Percentiles rank a stretch among this genome's conserved stretches.
These are phyloP conservation scores for Tetrapisispora iriomotensis DNA, from an alignment of 805 yeast species.

Conservation along the genomic window DNA sequence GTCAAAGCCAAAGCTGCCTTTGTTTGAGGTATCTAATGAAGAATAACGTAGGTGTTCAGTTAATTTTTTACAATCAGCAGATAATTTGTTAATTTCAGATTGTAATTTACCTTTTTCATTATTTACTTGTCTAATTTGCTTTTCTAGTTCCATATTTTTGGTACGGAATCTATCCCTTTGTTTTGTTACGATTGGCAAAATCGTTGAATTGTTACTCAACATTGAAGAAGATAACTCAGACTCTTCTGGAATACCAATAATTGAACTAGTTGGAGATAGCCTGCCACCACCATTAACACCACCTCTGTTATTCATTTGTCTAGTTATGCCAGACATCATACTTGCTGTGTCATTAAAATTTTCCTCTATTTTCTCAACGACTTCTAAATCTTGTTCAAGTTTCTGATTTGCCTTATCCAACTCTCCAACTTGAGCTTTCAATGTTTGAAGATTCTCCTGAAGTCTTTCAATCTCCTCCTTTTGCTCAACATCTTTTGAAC, in stretches of 20 bases:
- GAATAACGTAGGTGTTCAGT: constrained; percentile 70
- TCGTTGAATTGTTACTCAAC: constrained; percentile 33
- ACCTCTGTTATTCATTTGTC: constrained; percentile 28
- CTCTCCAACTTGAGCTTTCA: constrained; percentile 32
- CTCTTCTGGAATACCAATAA: constrained; percentile 37
- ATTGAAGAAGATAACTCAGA: constrained; percentile 12
- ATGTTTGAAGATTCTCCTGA: constrained; percentile 29
- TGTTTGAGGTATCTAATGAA: too few species aligned
- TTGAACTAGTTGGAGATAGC: constrained; percentile 44
- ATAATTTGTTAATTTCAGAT: constrained; percentile 52
- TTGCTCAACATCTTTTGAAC: constrained; percentile 49
- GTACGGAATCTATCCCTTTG: constrained; percentile 89
- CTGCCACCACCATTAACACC: constrained; percentile 25
- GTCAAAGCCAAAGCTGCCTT: constrained; percentile 32
- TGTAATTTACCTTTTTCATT: constrained; percentile 48
- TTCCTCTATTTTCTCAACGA: constrained; percentile 38
- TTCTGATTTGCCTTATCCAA: constrained; percentile 42
- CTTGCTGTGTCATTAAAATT: constrained; percentile 45
- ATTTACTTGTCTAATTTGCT: constrained; percentile 55
- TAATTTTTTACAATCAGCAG: constrained; percentile 65
- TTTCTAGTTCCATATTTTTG: constrained; percentile 76
- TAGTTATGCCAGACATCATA: constrained; percentile 50
- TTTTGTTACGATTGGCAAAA: constrained; percentile 81
- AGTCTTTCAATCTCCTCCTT: constrained; percentile 33
- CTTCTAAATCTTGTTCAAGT: constrained; percentile 66